Conservation (phyloP, 2,329 filamentous ascomycete genomes). For the Neonectria sp. region DNA sequence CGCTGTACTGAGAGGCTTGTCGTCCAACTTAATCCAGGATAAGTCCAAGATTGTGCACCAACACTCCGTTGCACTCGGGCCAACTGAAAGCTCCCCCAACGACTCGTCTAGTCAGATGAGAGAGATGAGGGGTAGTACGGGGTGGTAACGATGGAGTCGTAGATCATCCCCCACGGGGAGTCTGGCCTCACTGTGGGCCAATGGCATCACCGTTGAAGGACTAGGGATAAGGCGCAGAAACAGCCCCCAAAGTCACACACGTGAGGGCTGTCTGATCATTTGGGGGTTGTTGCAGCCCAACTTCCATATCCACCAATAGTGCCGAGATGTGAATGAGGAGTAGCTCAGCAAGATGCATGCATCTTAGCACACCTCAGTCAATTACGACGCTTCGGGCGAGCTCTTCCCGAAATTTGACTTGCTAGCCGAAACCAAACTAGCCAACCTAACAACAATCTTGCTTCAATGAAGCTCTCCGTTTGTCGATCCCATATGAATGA, state of each 20-base stretch:
- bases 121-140: not conserved
- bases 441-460: no score
- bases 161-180: not conserved
- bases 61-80: no score
- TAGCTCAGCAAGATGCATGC: not conserved
- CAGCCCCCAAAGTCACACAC: not conserved
- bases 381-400: not conserved
- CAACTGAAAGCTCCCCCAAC: not conserved
- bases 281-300: not conserved
- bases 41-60: not conserved
- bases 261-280: not conserved
- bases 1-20: not conserved
- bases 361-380: not conserved
- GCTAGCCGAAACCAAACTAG: not conserved
- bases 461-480: not conserved
- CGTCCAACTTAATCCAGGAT: not conserved
- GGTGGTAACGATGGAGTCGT: not conserved
- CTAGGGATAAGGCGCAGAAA: not conserved
- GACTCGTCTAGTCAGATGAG: no score
- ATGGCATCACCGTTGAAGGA: not conserved
- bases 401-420: not conserved
- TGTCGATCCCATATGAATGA: no score
- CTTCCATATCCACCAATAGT: constrained; percentile 3
- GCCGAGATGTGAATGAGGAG: not conserved
- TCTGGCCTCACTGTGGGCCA: not conserved